A percentile compares a stretch with the other conserved stretches of the same genome.
Conservation (phyloP, 2,329 filamentous ascomycete genomes). For the Botryotinia convoluta region DNA sequence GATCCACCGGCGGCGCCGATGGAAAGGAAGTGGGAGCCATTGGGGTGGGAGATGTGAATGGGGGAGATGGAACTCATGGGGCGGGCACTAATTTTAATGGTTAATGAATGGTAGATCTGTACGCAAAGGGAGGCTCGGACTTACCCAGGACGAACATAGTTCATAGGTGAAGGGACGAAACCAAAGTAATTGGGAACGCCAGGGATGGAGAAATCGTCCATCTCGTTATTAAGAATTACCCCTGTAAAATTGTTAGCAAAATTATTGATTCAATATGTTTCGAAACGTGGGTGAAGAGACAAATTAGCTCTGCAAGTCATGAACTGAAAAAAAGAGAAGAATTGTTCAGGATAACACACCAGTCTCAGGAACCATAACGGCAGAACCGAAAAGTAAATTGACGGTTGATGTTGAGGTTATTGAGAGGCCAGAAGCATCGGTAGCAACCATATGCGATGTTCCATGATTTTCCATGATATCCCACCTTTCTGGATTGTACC, state of each 20-base stretch:
- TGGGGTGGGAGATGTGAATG: slow-evolving; percentile 55
- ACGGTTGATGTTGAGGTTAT: slow-evolving; percentile 83
- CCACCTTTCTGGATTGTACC: slow-evolving; percentile 68
- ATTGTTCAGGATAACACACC: slow-evolving; percentile 50
- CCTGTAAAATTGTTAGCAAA: slow-evolving; percentile 23
- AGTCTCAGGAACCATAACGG: slow-evolving; percentile 75
- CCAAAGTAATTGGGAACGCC: slow-evolving; percentile 76
- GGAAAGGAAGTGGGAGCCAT: slow-evolving; percentile 63
- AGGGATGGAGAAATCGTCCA: slow-evolving; percentile 85
- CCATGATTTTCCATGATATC: slow-evolving; percentile 69
- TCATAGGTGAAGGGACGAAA: slow-evolving; percentile 73
- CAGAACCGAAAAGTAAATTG: slow-evolving; percentile 81
- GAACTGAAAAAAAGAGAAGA: background rate
- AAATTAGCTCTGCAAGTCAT: background rate
- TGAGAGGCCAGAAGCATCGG: slow-evolving; percentile 71
- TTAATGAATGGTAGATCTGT: background rate
- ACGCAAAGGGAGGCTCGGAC: background rate
- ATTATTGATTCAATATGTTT: background rate
- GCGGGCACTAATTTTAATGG: slow-evolving; percentile 60
- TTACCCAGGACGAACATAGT: slow-evolving; percentile 64
- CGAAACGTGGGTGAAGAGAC: background rate
- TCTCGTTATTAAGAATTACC: slow-evolving; percentile 49
- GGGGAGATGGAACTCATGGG: slow-evolving; percentile 82
- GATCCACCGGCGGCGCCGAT: slow-evolving; percentile 78
- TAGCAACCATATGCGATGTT: slow-evolving; percentile 70